Conservation (phyloP, 768 basidiomycete species). For the Tricholoma terreum region DNA sequence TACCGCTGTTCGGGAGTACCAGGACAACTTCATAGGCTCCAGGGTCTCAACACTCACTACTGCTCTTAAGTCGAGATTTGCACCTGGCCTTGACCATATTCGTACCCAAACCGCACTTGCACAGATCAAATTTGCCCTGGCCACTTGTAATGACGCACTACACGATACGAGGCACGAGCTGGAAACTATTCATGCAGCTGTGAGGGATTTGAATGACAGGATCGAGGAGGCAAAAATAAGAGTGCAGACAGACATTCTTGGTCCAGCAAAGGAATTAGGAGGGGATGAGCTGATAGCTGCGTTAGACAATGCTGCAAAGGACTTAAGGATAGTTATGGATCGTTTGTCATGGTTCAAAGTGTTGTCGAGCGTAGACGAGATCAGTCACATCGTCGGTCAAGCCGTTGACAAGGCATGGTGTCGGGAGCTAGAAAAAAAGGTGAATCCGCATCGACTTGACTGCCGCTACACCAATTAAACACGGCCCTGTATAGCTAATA, state of each 20-base stretch:
- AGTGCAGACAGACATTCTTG: slow-evolving; percentile 38
- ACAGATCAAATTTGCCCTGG: slow-evolving; percentile 39
- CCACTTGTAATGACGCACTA: slow-evolving; percentile 33
- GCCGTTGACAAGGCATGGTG: slow-evolving; percentile 43
- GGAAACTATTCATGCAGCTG: slow-evolving; percentile 30
- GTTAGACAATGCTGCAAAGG: slow-evolving; percentile 32
- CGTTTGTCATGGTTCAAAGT: slow-evolving; percentile 46
- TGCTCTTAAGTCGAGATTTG: slow-evolving; percentile 30
- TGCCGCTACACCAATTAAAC: background rate
- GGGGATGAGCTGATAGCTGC: slow-evolving; percentile 34
- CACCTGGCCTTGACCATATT: slow-evolving; percentile 27
- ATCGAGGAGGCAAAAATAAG: slow-evolving; percentile 39
- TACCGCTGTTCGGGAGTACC: slow-evolving; percentile 58
- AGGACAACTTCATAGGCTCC: slow-evolving; percentile 59
- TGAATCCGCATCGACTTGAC: slow-evolving; percentile 16
- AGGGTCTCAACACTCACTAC: slow-evolving; percentile 48
- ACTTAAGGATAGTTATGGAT: slow-evolving; percentile 39
- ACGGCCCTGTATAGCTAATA: slow-evolving; percentile 46
- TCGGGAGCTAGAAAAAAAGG: slow-evolving; percentile 49
- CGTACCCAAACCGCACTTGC: slow-evolving; percentile 31
- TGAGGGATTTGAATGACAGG: slow-evolving; percentile 34
- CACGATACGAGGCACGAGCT: slow-evolving; percentile 28
- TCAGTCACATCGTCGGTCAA: slow-evolving; percentile 33
- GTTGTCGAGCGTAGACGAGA: slow-evolving; percentile 45
- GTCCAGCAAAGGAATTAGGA: slow-evolving; percentile 10